These are phyloP conservation scores for Kuraishia ogatae DNA, from an alignment of 805 yeast genomes.

Conservation along the genomic window DNA sequence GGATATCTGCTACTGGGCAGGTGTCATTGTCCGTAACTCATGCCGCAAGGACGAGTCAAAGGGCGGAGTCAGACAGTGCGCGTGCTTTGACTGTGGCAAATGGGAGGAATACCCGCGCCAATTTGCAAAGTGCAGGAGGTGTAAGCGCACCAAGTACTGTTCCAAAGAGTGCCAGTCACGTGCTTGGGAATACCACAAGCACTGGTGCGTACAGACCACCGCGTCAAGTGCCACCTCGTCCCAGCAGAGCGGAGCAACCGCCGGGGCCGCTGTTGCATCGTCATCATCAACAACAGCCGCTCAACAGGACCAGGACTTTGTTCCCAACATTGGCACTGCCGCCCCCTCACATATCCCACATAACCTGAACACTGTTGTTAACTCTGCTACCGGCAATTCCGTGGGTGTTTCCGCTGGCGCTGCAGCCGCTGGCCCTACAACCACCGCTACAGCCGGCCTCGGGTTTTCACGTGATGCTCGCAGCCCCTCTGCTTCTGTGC, in stretches of 20 bases:
- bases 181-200: conserved; percentile 90
- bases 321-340: neutral
- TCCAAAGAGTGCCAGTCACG: conserved; percentile 83
- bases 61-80: conserved; percentile 93
- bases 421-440: no score
- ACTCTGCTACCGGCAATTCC: neutral
- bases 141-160: conserved; percentile 93
- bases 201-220: conserved; percentile 74
- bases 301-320: neutral
- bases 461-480: neutral
- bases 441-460: neutral
- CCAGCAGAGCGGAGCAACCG: conserved; percentile 1
- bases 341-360: neutral
- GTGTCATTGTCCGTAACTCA: conserved; percentile 94
- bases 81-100: conserved; percentile 83
- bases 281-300: neutral
- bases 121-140: conserved; percentile 90
- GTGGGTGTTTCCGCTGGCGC: neutral
- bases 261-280: neutral
- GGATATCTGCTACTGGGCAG: conserved; percentile 93
- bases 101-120: conserved; percentile 91
- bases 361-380: neutral
- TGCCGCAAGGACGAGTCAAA: conserved; percentile 82
- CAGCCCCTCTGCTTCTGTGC: neutral
- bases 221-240: conserved; percentile 11